Conservation (phyloP, 2,329 filamentous ascomycete genomes). For the Pochonia chlamydosporia region DNA sequence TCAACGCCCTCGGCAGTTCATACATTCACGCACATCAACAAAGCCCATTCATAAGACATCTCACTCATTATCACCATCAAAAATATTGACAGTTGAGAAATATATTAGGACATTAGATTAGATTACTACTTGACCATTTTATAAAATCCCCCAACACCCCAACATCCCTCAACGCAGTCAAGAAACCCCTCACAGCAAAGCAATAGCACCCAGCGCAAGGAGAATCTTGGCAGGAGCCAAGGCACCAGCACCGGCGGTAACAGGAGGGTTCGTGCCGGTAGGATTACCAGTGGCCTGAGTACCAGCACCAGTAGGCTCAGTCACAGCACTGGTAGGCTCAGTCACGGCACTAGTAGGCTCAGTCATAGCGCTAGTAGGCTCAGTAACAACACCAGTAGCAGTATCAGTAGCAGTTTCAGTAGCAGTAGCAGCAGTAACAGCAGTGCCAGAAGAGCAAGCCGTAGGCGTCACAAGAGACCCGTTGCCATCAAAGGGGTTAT, state of each 20-base stretch:
- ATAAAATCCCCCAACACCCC: too few species aligned
- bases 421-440: too few species aligned
- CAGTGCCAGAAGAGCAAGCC: conserved; percentile 10
- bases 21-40: too few species aligned
- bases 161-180: too few species aligned
- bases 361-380: not conserved
- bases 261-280: conserved; percentile 7
- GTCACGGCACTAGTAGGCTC: not conserved
- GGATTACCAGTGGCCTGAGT: not conserved
- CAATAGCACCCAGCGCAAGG: conserved; percentile 18
- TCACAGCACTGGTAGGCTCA: not conserved
- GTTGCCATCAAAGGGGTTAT: too few species aligned
- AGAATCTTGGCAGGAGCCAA: conserved; percentile 16
- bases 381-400: not conserved
- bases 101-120: too few species aligned
- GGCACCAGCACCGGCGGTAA: conserved; percentile 15
- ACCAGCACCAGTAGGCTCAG: not conserved
- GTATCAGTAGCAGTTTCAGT: too few species aligned
- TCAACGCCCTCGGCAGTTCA: too few species aligned
- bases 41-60: too few species aligned
- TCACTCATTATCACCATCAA: too few species aligned
- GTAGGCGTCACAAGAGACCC: conserved; percentile 7
- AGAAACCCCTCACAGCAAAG: conserved; percentile 15
- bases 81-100: too few species aligned
- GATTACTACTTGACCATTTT: too few species aligned